Evolutionary conservation across 352 stramenopile genomes (phyloP), one percentile per base, ranked within the genome.

Genomic region (Saprolegnia diclina): DNA sequence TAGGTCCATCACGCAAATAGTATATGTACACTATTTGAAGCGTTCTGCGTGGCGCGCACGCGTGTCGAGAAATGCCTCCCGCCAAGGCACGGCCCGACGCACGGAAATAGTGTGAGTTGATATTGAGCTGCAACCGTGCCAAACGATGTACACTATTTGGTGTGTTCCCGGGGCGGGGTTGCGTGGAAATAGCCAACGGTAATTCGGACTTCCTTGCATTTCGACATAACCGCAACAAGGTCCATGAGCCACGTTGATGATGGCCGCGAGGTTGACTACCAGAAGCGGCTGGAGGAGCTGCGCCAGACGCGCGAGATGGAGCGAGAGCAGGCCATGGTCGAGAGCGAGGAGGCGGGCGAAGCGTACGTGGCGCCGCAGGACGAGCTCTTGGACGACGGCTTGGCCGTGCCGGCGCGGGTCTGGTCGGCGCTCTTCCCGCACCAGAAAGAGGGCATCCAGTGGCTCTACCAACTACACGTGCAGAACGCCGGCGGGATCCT

Each of bases 401-500:
- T 94, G 40, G 72, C 81, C 11, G 79, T 96, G 18, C 79, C 83
- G 24, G 78, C 67, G 29, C 90, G 86, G 70, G 81, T 94, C 54
- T 78, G 91, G 71, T 77, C 79, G 35, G 80, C 89, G 24, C 71
- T 99, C 35, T 96, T 96, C 71, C 88, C 85, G 9, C 98, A 99
- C 72, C 96, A 99, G 77, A 80, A 86, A 24, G 89, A 97, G 71
- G 98, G 94, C 68, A 76, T 99, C 22, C 79, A 96, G 65, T 99
- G 97, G 97, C 89, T 99, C 73, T 98, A 97, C 74, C 82, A 96
- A 63, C 82, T 99, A 18, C 94, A 99, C 76, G 82, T 90, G 74
- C 89, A 98, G 80, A 95, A 97, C 68, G 94, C 92, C 19, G 97
- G 97, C n/a, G 97, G 97, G 6, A 98, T 99, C 65, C 69, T 99